A percentile compares a stretch with the other conserved stretches of the same genome.
Conservation (phyloP, 805 yeast species). For the Candida germanica region DNA sequence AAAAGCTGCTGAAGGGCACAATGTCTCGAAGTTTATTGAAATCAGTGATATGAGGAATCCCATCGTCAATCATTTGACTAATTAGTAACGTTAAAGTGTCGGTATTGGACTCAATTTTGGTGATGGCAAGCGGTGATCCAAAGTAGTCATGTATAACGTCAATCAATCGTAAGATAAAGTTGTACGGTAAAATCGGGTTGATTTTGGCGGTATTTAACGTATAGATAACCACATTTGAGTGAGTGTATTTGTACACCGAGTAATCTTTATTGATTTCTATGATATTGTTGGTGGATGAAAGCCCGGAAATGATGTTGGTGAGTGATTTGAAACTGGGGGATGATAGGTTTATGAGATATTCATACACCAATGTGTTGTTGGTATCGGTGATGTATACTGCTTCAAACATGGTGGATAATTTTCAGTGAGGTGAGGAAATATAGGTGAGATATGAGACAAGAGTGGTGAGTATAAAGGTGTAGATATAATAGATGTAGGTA, state of each 20-base stretch:
- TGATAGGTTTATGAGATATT: slow-evolving; percentile 28
- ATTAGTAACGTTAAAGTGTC: slow-evolving; percentile 70
- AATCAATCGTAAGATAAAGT: slow-evolving; percentile 49
- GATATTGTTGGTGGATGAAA: slow-evolving; percentile 13
- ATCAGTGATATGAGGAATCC: slow-evolving; percentile 71
- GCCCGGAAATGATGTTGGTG: slow-evolving; percentile 8
- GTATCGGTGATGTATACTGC: slow-evolving; percentile 42
- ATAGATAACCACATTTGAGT: slow-evolving; percentile 24
- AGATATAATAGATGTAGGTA: no score
- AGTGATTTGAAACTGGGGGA: slow-evolving; percentile 34
- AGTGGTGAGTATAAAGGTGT: no score
- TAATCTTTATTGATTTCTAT: slow-evolving; percentile 30
- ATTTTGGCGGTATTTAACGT: slow-evolving; percentile 23
- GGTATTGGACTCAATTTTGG: slow-evolving; percentile 63
- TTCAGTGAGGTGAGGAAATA: no score
- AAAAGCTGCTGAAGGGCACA: slow-evolving; percentile 61
- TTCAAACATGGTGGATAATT: slow-evolving; percentile 28
- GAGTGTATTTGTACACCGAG: slow-evolving; percentile 22
- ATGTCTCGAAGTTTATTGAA: slow-evolving; percentile 64
- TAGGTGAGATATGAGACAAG: no score
- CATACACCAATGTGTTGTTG: slow-evolving; percentile 32
- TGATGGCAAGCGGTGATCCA: slow-evolving; percentile 48
- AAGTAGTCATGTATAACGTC: slow-evolving; percentile 58
- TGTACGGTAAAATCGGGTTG: slow-evolving; percentile 55
- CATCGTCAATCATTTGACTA: slow-evolving; percentile 76